Evolutionary conservation across 208 protist species (phyloP).

Genomic region (Acanthamoeba lenticulata): DNA sequence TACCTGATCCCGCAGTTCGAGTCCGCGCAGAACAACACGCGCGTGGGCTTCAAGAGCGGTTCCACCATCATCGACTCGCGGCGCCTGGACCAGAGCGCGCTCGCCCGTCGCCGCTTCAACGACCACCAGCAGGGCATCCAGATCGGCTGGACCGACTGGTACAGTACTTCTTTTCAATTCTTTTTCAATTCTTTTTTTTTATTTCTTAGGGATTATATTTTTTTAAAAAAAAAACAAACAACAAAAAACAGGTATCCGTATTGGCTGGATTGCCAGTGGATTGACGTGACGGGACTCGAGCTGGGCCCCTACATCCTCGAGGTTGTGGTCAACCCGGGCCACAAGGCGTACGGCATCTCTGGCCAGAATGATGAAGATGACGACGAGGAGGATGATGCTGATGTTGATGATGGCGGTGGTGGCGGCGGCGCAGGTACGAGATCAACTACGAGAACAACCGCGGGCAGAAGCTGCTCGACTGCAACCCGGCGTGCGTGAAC

Average conservation of each 20-base stretch:
- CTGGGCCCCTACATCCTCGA: slow-evolving; percentile 39
- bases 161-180: too few relatives aligned
- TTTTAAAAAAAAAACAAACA: too few relatives aligned
- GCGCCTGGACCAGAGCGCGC: not conserved
- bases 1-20: slow-evolving; percentile 18
- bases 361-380: not conserved
- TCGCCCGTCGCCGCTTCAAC: not conserved
- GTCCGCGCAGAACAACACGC: not conserved
- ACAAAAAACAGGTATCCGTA: slow-evolving; percentile 66
- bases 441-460: slow-evolving; percentile 56
- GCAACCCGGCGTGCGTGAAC: not conserved
- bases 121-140: slow-evolving; percentile 54
- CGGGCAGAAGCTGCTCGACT: not conserved
- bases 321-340: slow-evolving; percentile 1
- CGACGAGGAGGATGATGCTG: too few relatives aligned
- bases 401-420: too few relatives aligned
- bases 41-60: slow-evolving; percentile 54
- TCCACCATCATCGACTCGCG: slow-evolving; percentile 62
- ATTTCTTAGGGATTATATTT: too few relatives aligned
- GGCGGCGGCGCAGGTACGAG: not conserved
- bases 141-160: slow-evolving; percentile 49
- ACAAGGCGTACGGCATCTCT: not conserved
- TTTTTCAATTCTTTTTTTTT: too few relatives aligned
- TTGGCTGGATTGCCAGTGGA: slow-evolving; percentile 67
- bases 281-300: slow-evolving; percentile 56